Evolutionary conservation across 2,329 filamentous ascomycete species (phyloP).

Genomic region (Berkeleyomyces rouxiae): DNA sequence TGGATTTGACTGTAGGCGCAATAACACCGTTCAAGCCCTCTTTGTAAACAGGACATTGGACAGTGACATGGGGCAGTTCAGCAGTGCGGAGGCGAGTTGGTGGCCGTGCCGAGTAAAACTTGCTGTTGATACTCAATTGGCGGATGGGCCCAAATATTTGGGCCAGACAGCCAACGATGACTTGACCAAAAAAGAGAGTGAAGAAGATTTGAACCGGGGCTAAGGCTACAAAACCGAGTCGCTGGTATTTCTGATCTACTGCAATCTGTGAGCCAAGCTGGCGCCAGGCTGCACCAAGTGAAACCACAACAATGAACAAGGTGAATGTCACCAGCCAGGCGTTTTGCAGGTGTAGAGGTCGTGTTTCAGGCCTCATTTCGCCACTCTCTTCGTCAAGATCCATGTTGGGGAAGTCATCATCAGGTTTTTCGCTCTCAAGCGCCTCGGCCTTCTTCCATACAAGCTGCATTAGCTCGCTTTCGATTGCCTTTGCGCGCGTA

Average conservation of each 20-base stretch:
- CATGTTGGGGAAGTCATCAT: conserved; percentile 27
- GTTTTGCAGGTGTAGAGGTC: conserved; percentile 54
- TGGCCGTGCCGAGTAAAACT: conserved; percentile 62
- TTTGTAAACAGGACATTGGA: conserved; percentile 81
- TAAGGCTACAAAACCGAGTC: conserved; percentile 47
- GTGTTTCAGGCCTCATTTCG: conserved; percentile 44
- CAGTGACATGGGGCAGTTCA: conserved; percentile 55
- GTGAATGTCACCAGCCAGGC: conserved; percentile 51
- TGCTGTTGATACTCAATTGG: conserved; percentile 59
- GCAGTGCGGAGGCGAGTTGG: conserved; percentile 41
- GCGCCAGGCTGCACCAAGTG: conserved; percentile 53
- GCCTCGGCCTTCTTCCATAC: conserved; percentile 45
- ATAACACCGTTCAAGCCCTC: conserved; percentile 64
- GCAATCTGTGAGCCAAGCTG: conserved; percentile 51
- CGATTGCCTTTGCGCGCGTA: conserved; percentile 51
- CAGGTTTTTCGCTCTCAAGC: conserved; percentile 25
- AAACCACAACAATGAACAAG: conserved; percentile 45
- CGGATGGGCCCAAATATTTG: conserved; percentile 62
- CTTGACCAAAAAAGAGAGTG: conserved; percentile 65
- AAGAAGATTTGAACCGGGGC: conserved; percentile 64
- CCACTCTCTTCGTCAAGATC: conserved; percentile 60
- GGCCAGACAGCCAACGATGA: conserved; percentile 58
- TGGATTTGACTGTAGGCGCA: conserved; percentile 56
- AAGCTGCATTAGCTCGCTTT: conserved; percentile 60
- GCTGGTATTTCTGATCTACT: conserved; percentile 44